Percentiles rank a stretch among this genome's conserved stretches.
phyloP scores from a whole-genome alignment of 129 eudicot species.

The Escallonia herrerae region DNA sequence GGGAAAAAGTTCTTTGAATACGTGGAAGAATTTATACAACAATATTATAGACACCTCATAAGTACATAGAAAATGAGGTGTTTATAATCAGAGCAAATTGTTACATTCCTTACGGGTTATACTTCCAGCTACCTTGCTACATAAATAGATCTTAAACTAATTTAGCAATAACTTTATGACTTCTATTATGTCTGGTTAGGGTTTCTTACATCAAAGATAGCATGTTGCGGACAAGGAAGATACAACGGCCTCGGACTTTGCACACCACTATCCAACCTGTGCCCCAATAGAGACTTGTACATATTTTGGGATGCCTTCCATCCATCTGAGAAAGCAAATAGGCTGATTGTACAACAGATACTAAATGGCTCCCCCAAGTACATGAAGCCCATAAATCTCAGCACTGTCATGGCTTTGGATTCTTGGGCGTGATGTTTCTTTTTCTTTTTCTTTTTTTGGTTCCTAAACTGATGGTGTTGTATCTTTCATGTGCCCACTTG shows the following conservation, averaged over 20 bases:
- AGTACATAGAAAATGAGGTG: too few species aligned
- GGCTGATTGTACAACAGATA: constrained; percentile 5
- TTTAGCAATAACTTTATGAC: too few species aligned
- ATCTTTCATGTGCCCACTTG: too few species aligned
- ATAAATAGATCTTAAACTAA: too few species aligned
- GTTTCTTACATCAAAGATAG: constrained; percentile 11
- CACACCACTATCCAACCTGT: constrained; percentile 9
- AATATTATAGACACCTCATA: too few species aligned
- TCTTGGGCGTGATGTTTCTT: background rate
- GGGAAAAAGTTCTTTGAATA: too few species aligned
- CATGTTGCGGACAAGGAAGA: constrained; percentile 19
- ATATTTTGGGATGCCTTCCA: constrained; percentile 18
- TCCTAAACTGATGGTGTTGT: too few species aligned
- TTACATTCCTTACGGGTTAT: too few species aligned
- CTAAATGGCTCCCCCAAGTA: background rate
- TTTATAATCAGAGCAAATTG: too few species aligned
- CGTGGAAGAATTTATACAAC: too few species aligned
- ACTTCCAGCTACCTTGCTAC: too few species aligned
- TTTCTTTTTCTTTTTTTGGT: too few species aligned
- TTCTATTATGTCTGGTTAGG: background rate
- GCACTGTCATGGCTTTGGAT: constrained; percentile 15
- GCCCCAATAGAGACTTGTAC: constrained; percentile 13
- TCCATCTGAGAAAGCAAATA: constrained; percentile 15
- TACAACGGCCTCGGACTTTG: constrained; percentile 15
- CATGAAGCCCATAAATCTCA: constrained; percentile 17